Conservation (phyloP, 2,329 filamentous ascomycete species). For the Aspergillus intermedius region DNA sequence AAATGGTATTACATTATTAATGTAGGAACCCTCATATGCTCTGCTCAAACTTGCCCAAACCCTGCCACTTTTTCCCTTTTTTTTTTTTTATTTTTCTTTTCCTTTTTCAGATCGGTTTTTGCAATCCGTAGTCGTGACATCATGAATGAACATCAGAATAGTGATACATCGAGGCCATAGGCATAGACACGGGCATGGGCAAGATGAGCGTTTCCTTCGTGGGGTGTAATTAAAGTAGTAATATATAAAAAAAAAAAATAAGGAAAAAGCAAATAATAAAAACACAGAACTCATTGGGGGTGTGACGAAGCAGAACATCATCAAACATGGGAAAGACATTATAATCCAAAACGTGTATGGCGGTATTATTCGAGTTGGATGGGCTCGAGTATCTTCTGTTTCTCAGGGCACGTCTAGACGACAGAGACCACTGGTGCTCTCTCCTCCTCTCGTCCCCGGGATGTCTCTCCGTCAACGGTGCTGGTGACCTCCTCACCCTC, state of each 20-base stretch:
- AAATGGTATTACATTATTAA: slow-evolving; percentile 1
- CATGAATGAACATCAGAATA: background rate
- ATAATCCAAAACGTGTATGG: background rate
- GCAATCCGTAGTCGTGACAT: slow-evolving; percentile 3
- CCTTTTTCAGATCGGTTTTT: background rate
- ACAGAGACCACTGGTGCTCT: slow-evolving; percentile 17
- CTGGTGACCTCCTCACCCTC: slow-evolving; percentile 35
- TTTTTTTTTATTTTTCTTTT: background rate
- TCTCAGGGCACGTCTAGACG: slow-evolving; percentile 4
- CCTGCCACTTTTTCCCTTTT: background rate
- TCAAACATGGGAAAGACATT: slow-evolving; percentile 1
- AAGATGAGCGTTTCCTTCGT: background rate
- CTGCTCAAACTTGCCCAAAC: background rate
- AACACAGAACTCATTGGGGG: slow-evolving; percentile 3
- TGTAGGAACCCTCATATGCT: background rate
- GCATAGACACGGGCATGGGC: background rate
- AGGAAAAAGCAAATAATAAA: background rate
- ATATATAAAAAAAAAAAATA: background rate
- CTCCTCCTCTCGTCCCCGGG: slow-evolving; percentile 31
- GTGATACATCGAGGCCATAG: no score
- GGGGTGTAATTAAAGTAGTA: background rate
- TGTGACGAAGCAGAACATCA: background rate
- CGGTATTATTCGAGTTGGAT: no score
- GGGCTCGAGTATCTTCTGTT: background rate
- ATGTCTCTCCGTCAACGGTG: slow-evolving; percentile 24